phyloP scores from a whole-genome alignment of 768 basidiomycete genomes.

The Suillus weaverae region DNA sequence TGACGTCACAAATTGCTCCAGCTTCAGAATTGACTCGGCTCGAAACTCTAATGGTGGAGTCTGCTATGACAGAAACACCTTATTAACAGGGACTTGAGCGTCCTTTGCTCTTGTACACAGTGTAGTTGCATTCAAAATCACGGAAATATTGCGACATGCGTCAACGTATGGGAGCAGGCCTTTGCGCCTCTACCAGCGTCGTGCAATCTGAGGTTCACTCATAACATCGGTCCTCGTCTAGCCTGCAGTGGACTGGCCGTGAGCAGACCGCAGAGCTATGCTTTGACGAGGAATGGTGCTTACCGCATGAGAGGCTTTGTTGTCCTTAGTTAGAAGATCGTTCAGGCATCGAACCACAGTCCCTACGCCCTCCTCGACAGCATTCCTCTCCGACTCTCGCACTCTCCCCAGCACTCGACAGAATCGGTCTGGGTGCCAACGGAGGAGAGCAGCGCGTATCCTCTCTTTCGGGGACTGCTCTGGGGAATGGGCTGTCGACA shows the following conservation, averaged over 20 bases:
- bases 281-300: constrained; percentile 8
- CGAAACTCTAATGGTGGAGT: neutral
- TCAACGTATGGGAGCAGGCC: neutral
- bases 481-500: constrained; percentile 64
- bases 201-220: neutral
- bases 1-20: too few relatives aligned
- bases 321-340: constrained; percentile 52
- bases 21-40: neutral
- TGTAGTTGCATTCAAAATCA: neutral
- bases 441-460: constrained; percentile 62
- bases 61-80: neutral
- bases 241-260: constrained; percentile 13
- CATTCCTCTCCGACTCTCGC: constrained; percentile 46
- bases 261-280: neutral
- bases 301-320: constrained; percentile 19
- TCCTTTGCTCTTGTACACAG: neutral
- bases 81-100: neutral
- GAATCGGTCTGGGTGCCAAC: constrained; percentile 86
- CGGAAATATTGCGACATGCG: neutral
- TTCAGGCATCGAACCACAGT: constrained; percentile 67
- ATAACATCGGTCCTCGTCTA: constrained; percentile 16
- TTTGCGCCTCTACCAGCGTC: neutral
- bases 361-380: constrained; percentile 64
- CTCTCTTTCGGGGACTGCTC: constrained; percentile 62
- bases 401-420: constrained; percentile 55